These are phyloP conservation scores for Bothriochloa decipiens DNA, from an alignment of 176 grass and related monocot genomes.

Conservation along the genomic window DNA sequence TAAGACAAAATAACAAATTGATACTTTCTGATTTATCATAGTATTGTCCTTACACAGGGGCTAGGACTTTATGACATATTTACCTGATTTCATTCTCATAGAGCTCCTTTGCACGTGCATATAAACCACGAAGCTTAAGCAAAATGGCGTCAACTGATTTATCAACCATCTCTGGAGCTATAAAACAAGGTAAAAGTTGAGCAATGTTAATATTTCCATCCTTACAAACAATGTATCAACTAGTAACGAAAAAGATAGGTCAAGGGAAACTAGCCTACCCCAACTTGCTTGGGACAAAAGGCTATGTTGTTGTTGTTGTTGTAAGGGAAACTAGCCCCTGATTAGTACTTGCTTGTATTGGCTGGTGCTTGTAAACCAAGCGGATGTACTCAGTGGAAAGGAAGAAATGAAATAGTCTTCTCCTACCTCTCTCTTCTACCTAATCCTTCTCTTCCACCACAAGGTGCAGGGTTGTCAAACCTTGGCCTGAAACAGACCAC, in stretches of 20 bases:
- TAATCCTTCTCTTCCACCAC: neutral
- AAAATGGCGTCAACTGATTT: slow-evolving; percentile 66
- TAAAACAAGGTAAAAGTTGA: slow-evolving; percentile 50
- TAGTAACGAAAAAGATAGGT: slow-evolving; percentile 23
- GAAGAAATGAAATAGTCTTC: neutral
- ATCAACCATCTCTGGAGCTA: slow-evolving; percentile 80
- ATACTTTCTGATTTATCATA: neutral
- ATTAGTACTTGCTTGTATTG: too few relatives aligned
- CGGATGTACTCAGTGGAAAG: too few relatives aligned
- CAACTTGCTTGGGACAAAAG: too few relatives aligned
- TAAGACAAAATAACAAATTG: slow-evolving; percentile 9
- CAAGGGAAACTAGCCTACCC: too few relatives aligned
- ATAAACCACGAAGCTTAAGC: slow-evolving; percentile 66
- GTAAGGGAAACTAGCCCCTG: too few relatives aligned
- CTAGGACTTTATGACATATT: neutral
- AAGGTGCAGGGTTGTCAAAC: neutral
- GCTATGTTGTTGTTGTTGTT: too few relatives aligned
- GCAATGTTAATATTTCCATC: slow-evolving; percentile 38
- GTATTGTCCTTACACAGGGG: neutral
- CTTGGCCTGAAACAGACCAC: neutral
- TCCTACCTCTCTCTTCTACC: too few relatives aligned
- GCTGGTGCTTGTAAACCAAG: too few relatives aligned
- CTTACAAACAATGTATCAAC: slow-evolving; percentile 11
- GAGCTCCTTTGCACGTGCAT: slow-evolving; percentile 76
- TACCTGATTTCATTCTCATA: slow-evolving; percentile 89